These are phyloP conservation scores for Gonium pectorale DNA, from an alignment of 139 green algal genomes.

Conservation along the genomic window DNA sequence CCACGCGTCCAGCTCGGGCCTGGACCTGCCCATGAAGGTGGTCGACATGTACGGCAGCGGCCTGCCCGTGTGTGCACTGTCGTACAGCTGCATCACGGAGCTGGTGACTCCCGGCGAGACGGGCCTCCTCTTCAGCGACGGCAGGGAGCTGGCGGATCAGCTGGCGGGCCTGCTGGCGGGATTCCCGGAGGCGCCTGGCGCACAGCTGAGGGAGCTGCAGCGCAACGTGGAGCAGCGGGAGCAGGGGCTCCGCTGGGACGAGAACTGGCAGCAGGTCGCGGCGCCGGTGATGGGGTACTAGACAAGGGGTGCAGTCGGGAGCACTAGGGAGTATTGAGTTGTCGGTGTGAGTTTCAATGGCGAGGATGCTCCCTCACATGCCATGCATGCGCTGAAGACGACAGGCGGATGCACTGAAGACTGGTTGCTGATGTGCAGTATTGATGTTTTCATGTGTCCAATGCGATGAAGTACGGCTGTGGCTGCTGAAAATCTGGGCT, in stretches of 20 bases:
- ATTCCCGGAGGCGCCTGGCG: constrained; percentile 42
- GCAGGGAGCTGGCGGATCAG: constrained; percentile 72
- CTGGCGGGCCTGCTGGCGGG: constrained; percentile 70
- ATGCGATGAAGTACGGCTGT: no score
- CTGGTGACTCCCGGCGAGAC: constrained; percentile 82
- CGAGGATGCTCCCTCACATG: no score
- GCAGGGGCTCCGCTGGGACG: constrained; percentile 57
- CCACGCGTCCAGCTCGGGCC: constrained; percentile 90
- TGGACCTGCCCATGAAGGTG: constrained; percentile 99
- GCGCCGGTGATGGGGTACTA: constrained; percentile 46
- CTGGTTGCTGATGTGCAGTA: no score
- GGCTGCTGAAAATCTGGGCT: no score
- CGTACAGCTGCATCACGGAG: constrained; percentile 89
- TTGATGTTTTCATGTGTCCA: no score
- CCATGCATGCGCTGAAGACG: no score
- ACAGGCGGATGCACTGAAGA: no score
- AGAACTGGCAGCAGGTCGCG: constrained; percentile 55
- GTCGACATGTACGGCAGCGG: constrained; percentile 98
- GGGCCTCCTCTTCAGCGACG: constrained; percentile 83
- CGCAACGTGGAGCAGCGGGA: constrained; percentile 35
- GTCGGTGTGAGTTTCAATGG: no score
- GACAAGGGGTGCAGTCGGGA: no score
- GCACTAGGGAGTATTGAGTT: no score
- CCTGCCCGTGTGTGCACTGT: constrained; percentile 88
- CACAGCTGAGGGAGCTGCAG: constrained; percentile 48